Conservation (phyloP, 2,329 filamentous ascomycete species). For the Colletotrichum sp. region DNA sequence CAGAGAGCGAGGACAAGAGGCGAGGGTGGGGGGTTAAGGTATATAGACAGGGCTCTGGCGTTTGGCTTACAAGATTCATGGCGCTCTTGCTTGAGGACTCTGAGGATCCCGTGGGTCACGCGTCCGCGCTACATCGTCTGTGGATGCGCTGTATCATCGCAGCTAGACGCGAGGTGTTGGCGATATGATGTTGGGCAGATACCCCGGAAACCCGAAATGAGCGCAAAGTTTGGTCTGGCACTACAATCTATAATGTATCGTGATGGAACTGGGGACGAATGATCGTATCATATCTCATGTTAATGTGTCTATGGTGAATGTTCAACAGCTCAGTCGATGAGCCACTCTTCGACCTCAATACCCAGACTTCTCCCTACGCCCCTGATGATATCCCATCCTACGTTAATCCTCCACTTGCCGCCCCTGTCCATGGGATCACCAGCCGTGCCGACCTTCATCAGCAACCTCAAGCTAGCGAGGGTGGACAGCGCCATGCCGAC, state of each 20-base stretch:
- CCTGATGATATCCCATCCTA: constrained; percentile 78
- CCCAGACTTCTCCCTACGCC: constrained; percentile 75
- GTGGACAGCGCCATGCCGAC: constrained; percentile 73
- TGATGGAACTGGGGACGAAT: neutral
- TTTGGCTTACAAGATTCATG: neutral
- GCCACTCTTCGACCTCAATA: constrained; percentile 80
- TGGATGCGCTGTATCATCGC: neutral
- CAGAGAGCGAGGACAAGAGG: neutral
- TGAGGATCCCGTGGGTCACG: neutral
- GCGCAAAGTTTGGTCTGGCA: neutral
- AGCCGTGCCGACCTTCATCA: constrained; percentile 68
- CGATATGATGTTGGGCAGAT: neutral
- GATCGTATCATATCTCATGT: neutral
- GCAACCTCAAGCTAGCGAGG: constrained; percentile 70
- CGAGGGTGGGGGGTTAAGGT: neutral
- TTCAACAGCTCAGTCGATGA: constrained; percentile 59
- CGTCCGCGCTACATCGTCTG: neutral
- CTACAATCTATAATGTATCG: neutral
- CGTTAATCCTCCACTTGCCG: constrained; percentile 78
- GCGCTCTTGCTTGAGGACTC: neutral
- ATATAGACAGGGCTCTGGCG: neutral
- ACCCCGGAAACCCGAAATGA: neutral
- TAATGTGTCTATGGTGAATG: neutral
- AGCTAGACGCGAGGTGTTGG: neutral
- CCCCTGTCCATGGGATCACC: constrained; percentile 72